phyloP scores from a whole-genome alignment of 2,329 filamentous ascomycete genomes.

The Talaromyces piceae region DNA sequence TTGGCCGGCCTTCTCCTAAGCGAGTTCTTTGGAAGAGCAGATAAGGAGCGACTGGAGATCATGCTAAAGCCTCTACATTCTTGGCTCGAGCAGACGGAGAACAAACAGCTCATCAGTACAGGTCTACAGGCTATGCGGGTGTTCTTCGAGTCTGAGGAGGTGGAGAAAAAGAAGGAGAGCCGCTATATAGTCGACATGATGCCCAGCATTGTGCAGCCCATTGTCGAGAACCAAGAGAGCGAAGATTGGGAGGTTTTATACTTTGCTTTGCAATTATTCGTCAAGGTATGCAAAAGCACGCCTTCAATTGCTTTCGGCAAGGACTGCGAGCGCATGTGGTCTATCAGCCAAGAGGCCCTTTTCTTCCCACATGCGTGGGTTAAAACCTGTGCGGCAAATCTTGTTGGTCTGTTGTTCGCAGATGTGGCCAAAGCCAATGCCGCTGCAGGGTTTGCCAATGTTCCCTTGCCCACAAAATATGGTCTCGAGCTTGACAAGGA shows the following conservation, averaged over 20 bases:
- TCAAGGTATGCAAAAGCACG: constrained; percentile 59
- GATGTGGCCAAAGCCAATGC: constrained; percentile 65
- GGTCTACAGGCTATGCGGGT: constrained; percentile 75
- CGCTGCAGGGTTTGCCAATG: constrained; percentile 42
- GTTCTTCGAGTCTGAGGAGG: constrained; percentile 66
- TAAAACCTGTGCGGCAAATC: constrained; percentile 65
- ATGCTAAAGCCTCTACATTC: constrained; percentile 64
- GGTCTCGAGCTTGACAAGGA: constrained; percentile 61
- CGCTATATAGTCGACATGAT: constrained; percentile 49
- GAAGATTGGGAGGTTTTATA: constrained; percentile 63
- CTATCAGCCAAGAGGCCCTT: constrained; percentile 58
- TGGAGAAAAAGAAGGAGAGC: constrained; percentile 61
- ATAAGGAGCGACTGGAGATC: constrained; percentile 61
- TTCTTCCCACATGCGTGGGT: constrained; percentile 66
- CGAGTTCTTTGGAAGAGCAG: constrained; percentile 70
- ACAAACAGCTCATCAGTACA: constrained; percentile 61
- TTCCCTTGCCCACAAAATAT: constrained; percentile 61
- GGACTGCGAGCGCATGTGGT: constrained; percentile 62
- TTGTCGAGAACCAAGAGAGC: constrained; percentile 45
- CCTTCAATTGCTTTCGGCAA: constrained; percentile 57
- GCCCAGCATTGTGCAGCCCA: constrained; percentile 47
- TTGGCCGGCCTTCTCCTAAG: constrained; percentile 74
- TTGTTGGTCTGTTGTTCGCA: constrained; percentile 70
- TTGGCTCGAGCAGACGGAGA: constrained; percentile 71
- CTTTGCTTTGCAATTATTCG: constrained; percentile 62